These are phyloP conservation scores for Taphrina populina DNA, from an alignment of 1,139 yeast species.

Conservation along the genomic window DNA sequence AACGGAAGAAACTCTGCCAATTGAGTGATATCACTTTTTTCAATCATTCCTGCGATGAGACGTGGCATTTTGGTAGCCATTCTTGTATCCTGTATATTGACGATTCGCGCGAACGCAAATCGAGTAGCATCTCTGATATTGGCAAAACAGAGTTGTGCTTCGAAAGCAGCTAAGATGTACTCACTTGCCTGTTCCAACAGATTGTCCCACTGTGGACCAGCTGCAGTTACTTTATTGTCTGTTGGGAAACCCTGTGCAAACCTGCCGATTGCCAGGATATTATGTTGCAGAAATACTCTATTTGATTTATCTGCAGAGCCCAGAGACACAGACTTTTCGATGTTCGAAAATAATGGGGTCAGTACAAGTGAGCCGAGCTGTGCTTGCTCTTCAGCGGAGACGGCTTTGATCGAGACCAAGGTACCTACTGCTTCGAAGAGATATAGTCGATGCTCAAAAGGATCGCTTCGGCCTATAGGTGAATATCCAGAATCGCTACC, in stretches of 20 bases:
- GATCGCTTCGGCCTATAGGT: conserved; percentile 58
- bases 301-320: conserved; percentile 49
- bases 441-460: conserved; percentile 75
- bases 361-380: conserved; percentile 54
- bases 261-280: conserved; percentile 84
- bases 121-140: conserved; percentile 80
- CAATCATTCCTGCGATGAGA: conserved; percentile 68
- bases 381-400: conserved; percentile 47
- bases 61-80: conserved; percentile 64
- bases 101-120: conserved; percentile 80
- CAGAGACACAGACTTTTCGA: conserved; percentile 56
- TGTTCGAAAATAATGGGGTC: conserved; percentile 72
- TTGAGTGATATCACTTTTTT: conserved; percentile 64
- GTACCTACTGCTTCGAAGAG: conserved; percentile 79
- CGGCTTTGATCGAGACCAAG: conserved; percentile 47
- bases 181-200: conserved; percentile 73
- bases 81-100: conserved; percentile 64
- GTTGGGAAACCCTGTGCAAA: conserved; percentile 69
- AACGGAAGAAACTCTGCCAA: conserved; percentile 79
- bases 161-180: conserved; percentile 79
- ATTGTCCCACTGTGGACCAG: conserved; percentile 44
- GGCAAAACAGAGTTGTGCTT: conserved; percentile 65
- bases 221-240: conserved; percentile 47
- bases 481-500: conserved; percentile 50
- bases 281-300: conserved; percentile 78